Conservation (phyloP, 768 basidiomycete species). For the Hypsizygus marmoreus region DNA sequence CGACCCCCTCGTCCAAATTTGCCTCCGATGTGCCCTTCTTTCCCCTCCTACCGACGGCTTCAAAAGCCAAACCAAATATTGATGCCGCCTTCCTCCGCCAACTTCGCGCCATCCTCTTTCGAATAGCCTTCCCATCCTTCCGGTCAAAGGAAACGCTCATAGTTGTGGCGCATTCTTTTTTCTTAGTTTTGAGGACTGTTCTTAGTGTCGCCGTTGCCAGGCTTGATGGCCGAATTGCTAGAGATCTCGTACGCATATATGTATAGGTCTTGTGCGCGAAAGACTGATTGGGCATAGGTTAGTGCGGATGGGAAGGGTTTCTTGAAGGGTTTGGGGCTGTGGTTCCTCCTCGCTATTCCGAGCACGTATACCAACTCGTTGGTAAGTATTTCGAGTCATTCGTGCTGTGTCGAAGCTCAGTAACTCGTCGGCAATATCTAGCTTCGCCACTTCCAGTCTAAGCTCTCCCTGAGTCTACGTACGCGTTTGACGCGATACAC, state of each 20-base stretch:
- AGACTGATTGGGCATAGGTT: constrained; percentile 39
- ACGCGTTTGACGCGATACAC: constrained; percentile 89
- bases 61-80: constrained; percentile 60
- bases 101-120: constrained; percentile 68
- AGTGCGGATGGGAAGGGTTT: constrained; percentile 87
- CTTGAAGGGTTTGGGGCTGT: constrained; percentile 74
- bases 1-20: constrained; percentile 53
- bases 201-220: constrained; percentile 87
- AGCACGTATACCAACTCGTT: constrained; percentile 96
- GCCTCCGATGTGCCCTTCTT: constrained; percentile 58
- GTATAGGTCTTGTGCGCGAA: neutral
- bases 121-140: constrained; percentile 68
- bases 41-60: constrained; percentile 49
- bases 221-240: constrained; percentile 87
- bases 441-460: constrained; percentile 89
- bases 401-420: neutral
- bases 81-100: constrained; percentile 71
- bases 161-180: constrained; percentile 76
- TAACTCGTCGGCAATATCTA: too few relatives aligned
- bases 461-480: constrained; percentile 78
- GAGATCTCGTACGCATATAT: constrained; percentile 63
- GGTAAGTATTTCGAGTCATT: constrained; percentile 40
- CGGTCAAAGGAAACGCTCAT: constrained; percentile 72
- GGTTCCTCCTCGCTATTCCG: constrained; percentile 91
- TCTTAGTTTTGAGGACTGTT: constrained; percentile 84